These are phyloP conservation scores for Termitomyces sp. DNA, from an alignment of 768 basidiomycete species.

Conservation along the genomic window DNA sequence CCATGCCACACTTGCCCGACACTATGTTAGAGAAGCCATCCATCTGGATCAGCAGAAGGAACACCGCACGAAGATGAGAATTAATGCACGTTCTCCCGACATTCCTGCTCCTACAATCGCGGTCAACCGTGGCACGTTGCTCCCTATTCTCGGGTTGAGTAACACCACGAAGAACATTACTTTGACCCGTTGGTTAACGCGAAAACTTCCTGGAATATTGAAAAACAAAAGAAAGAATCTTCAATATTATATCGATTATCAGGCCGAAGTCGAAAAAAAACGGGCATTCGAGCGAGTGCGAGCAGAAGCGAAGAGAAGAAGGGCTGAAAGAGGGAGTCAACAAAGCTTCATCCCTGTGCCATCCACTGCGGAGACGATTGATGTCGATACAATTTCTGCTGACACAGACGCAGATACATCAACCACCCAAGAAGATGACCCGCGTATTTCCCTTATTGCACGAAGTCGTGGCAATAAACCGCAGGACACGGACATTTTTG, in stretches of 20 bases:
- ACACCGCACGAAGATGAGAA: constrained; percentile 25
- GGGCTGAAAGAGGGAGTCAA: not conserved
- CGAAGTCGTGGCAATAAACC: constrained; percentile 7
- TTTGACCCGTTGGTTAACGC: constrained; percentile 55
- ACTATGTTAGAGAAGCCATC: constrained; percentile 58
- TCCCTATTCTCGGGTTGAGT: constrained; percentile 52
- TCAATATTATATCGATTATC: constrained; percentile 32
- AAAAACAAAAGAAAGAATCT: constrained; percentile 46
- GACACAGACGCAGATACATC: not conserved
- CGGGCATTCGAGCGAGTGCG: constrained; percentile 12
- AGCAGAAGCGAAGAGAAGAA: not conserved
- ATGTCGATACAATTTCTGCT: not conserved
- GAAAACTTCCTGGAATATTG: constrained; percentile 40
- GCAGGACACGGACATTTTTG: constrained; percentile 21
- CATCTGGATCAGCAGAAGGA: constrained; percentile 34
- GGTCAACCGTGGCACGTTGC: constrained; percentile 49
- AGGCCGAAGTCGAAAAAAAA: constrained; percentile 15
- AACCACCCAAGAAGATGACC: not conserved
- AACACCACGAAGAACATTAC: constrained; percentile 56
- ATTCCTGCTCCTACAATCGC: constrained; percentile 47
- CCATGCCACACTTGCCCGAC: constrained; percentile 53
- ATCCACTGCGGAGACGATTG: not conserved
- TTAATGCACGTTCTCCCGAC: constrained; percentile 22
- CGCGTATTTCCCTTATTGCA: constrained; percentile 2
- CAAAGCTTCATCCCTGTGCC: not conserved